phyloP scores from a whole-genome alignment of 177 flowering plant species.

The Vitis hybrid region DNA sequence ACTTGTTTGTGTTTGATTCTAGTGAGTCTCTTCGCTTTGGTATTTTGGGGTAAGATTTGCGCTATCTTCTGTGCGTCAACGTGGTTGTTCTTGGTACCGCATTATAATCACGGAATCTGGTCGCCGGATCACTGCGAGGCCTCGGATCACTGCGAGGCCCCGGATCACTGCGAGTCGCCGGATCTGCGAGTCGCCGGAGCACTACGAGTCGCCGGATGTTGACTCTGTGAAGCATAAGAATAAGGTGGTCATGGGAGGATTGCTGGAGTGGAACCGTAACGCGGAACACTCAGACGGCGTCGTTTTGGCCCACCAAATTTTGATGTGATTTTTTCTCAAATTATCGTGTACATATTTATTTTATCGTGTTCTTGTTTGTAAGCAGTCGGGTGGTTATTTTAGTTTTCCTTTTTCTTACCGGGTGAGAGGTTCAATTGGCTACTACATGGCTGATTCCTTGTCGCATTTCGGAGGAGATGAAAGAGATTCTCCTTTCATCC shows the following conservation, averaged over 20 bases:
- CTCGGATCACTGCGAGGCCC: background rate
- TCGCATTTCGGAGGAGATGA: too few relatives aligned
- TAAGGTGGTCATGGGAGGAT: conserved; percentile 33
- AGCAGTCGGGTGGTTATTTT: too few relatives aligned
- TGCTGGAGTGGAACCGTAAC: conserved; percentile 23
- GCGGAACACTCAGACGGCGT: background rate
- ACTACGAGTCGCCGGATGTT: background rate
- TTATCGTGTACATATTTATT: too few relatives aligned
- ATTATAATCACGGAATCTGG: background rate
- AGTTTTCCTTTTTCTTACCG: background rate
- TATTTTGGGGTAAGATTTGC: conserved; percentile 35
- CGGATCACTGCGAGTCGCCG: background rate
- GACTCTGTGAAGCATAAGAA: conserved; percentile 29
- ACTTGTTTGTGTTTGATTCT: conserved; percentile 22
- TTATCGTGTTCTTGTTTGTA: background rate
- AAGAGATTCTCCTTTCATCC: too few relatives aligned
- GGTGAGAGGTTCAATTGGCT: too few relatives aligned
- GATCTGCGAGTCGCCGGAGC: background rate
- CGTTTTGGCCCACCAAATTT: background rate
- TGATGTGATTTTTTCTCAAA: too few relatives aligned
- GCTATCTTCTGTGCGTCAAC: conserved; percentile 34
- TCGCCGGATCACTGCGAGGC: background rate
- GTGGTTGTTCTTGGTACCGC: conserved; percentile 24
- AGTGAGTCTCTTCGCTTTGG: conserved; percentile 24
- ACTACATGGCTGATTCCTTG: too few relatives aligned